These are phyloP conservation scores for Lumnitzera littorea DNA, from an alignment of 345 rosid genomes.

Conservation along the genomic window DNA sequence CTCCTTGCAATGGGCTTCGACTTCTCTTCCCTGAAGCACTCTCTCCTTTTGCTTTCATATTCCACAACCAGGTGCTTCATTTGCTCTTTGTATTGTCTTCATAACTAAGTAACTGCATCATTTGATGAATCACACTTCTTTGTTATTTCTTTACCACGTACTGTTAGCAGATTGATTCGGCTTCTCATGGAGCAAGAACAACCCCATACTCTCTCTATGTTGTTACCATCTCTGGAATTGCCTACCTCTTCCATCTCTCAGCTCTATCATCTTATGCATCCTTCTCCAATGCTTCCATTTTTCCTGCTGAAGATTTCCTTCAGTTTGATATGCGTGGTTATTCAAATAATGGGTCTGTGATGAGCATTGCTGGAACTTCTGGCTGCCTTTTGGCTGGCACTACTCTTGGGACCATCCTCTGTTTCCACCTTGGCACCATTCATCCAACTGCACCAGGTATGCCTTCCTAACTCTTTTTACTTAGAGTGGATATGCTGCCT, in stretches of 20 bases:
- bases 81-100: background rate
- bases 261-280: slow-evolving; percentile 31
- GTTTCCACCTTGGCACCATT: slow-evolving; percentile 42
- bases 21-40: slow-evolving; percentile 53
- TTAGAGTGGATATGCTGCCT: no score
- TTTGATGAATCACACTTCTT: no score
- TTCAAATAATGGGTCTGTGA: slow-evolving; percentile 27
- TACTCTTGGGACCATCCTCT: slow-evolving; percentile 59
- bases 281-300: slow-evolving; percentile 17
- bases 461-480: no score
- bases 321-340: slow-evolving; percentile 40
- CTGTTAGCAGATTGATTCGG: slow-evolving; percentile 26
- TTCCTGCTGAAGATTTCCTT: slow-evolving; percentile 36
- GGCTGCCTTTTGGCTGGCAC: slow-evolving; percentile 63
- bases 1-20: slow-evolving; percentile 51
- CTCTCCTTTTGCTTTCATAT: slow-evolving; percentile 61
- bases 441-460: slow-evolving; percentile 53
- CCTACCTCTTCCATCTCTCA: slow-evolving; percentile 47
- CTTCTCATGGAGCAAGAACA: slow-evolving; percentile 4
- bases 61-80: slow-evolving; percentile 32
- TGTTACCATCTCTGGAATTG: slow-evolving; percentile 58
- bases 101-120: background rate
- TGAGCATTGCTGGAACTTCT: slow-evolving; percentile 44
- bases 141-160: background rate
- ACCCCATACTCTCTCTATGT: slow-evolving; percentile 43